Base-by-base conservation (phyloP, 2,329 filamentous ascomycete species). In the Ascochyta rabiei region DNA sequence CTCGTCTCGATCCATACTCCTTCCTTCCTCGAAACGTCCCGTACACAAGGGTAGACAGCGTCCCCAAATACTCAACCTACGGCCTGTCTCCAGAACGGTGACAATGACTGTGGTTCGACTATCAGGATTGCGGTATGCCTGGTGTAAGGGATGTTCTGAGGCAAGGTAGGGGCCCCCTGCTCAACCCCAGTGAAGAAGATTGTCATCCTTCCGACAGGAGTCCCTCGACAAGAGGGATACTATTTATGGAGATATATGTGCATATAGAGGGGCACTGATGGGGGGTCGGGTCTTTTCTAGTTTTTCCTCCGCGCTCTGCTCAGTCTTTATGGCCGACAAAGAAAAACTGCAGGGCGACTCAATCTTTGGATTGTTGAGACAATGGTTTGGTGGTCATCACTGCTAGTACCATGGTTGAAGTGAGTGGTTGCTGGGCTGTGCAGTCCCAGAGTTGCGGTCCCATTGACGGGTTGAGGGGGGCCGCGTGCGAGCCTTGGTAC, bases 101-200 rank as follows among this genome's bases (percentile, higher is more conserved):
- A 53, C 49, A 53, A 53, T 49, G 54, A 53, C 54, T 57, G 54
- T 57, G 54, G 54, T 57, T 57, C 45, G 49, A 49, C 54, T 53
- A 53, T 57, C 54, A 49, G 54, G 40, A 46, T 48, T 53, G 54
- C 54, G 49, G 54, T 57, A 53, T 57, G 40, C 40, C 54, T 57
- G 49, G 54, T 53, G 48, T 53, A 53, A 53, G 54, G 54, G 54
- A 53, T 53, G 48, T 57, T 53, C 54, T 57, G 54, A 57, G 40
- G 50, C 48, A 57, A 53, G 54, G 48, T 53, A 57, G 54, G 54
- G 54, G 52, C 45, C 54, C 49, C 48, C 54, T 46, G 43, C 37
- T 53, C 48, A 57, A 57, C 54, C 44, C 39, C 54, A 30, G 44
- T 37, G 54, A 57, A 53, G 48, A 53, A 57, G 35, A 57, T 38